Evolutionary conservation across 441 rosid species (phyloP).

Genomic region (Corymbia citriodora): DNA sequence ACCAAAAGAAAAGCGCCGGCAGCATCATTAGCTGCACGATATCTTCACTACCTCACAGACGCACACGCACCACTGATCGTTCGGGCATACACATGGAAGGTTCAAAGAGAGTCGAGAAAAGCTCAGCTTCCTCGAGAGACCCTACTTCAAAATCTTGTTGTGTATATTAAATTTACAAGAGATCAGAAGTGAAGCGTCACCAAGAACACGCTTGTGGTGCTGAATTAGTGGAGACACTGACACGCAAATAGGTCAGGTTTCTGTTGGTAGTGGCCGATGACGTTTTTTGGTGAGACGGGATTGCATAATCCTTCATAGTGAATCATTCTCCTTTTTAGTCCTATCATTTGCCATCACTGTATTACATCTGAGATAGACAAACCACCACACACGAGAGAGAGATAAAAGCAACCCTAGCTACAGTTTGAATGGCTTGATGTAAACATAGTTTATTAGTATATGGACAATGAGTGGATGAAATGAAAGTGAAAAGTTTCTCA

Average conservation of each 20-base stretch:
- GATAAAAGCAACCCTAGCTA: background rate
- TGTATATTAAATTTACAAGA: background rate
- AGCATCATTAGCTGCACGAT: background rate
- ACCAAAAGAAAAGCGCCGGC: background rate
- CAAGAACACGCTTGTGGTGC: slow-evolving; percentile 5
- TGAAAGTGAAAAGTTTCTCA: background rate
- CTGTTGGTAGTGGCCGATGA: background rate
- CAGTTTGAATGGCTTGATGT: background rate
- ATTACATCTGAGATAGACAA: background rate
- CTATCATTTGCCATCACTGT: background rate
- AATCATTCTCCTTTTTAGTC: background rate
- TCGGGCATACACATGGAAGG: background rate
- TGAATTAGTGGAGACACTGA: slow-evolving; percentile 1
- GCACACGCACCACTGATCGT: slow-evolving; percentile 1
- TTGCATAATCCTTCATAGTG: background rate
- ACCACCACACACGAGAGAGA: background rate
- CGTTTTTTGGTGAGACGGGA: background rate
- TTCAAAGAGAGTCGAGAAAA: background rate
- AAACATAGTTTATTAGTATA: background rate
- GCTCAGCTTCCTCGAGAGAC: background rate
- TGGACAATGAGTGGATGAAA: background rate
- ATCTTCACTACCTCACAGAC: background rate
- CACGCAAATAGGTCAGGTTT: background rate
- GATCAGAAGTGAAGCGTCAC: background rate
- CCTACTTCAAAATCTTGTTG: background rate